A percentile compares a stretch with the other conserved stretches of the same genome.
Conservation (phyloP, 495 filamentous ascomycete species). For the Ascodesmis nigricans region DNA sequence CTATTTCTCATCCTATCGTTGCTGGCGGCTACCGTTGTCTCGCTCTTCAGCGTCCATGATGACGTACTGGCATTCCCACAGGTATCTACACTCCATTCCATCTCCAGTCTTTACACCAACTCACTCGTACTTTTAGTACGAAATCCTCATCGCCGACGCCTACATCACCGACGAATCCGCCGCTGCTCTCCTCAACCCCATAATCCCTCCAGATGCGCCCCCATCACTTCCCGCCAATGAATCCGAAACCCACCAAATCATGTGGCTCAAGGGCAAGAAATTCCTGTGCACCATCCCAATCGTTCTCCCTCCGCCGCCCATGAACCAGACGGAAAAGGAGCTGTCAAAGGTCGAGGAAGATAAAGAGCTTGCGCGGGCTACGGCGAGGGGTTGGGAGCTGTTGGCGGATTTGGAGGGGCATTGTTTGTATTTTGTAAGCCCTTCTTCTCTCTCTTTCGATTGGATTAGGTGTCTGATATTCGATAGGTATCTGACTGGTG, state of each 20-base stretch:
- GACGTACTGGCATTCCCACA: slow-evolving; percentile 85
- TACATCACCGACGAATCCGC: slow-evolving; percentile 55
- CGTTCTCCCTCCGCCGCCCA: slow-evolving; percentile 31
- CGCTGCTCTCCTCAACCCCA: slow-evolving; percentile 9
- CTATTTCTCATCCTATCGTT: slow-evolving; percentile 10
- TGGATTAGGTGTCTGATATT: background rate
- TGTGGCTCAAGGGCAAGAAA: slow-evolving; percentile 43
- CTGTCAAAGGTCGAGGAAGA: slow-evolving; percentile 51
- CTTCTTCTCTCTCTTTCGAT: background rate
- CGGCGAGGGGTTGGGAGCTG: slow-evolving; percentile 71
- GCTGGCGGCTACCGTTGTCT: slow-evolving; percentile 8
- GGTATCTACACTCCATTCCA: slow-evolving; percentile 28
- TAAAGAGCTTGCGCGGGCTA: slow-evolving; percentile 66
- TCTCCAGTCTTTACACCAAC: background rate
- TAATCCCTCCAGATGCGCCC: slow-evolving; percentile 8
- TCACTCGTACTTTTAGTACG: slow-evolving; percentile 34
- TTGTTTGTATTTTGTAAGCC: slow-evolving; percentile 60
- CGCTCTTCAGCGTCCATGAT: slow-evolving; percentile 59
- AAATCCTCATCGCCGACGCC: slow-evolving; percentile 54
- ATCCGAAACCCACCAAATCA: slow-evolving; percentile 42
- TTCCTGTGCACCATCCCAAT: slow-evolving; percentile 75
- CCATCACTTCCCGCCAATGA: slow-evolving; percentile 6
- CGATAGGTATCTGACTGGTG: slow-evolving; percentile 56
- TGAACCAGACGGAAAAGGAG: slow-evolving; percentile 38
- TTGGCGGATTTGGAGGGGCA: slow-evolving; percentile 63